Base-by-base conservation (phyloP, 1,284 basidiomycete species). In the Fomitopsis schrenkii region DNA sequence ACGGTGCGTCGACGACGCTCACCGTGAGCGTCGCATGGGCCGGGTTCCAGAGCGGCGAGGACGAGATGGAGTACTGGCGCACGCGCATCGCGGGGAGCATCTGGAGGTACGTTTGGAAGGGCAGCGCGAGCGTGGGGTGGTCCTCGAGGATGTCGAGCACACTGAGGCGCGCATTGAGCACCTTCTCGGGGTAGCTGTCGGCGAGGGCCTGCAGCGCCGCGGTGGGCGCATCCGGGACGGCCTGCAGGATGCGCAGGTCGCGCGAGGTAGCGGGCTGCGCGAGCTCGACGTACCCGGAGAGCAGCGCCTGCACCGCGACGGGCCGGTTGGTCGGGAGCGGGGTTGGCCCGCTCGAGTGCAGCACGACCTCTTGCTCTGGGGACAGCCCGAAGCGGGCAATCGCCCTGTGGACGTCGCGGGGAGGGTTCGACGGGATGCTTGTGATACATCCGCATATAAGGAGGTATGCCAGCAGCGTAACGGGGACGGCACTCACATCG, bases 31-130 rank as follows among this genome's bases (percentile, higher is more conserved):
- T 76, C 15, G 78, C 80, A 57, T 75, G 75, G 26, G 72, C 64
- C 4, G 81, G 73, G 64, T 81, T 75, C 73, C 76, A 77, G 17
- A 83, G 73, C 2, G 82, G 81, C 0, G 81, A 82, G 1, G 81
- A 83, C 3, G 82, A 82, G 66, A 83, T 83, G 1, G 80, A 82
- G 69, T 84, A 84, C 69, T 82, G 79, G 30, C 82, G 38, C 38
- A 40, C 38, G 14, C 38, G 38, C 38, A 40, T 40, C 12, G 38
- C 9, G 8, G 38, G 38, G 38, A 40, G 74, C 69, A 80, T 74
- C 35, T 71, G 70, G 41, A 83, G 69, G 71, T 78, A 82, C 5
- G 70, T 68, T 9, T 70, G 70, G 56, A 82, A 72, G 5, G 78
- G 65, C n/a, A 82, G 68, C 33, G 76, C 64, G 64, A 83, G 74